Conservation (phyloP, 2,329 filamentous ascomycete genomes). For the Cercospora citrullina region DNA sequence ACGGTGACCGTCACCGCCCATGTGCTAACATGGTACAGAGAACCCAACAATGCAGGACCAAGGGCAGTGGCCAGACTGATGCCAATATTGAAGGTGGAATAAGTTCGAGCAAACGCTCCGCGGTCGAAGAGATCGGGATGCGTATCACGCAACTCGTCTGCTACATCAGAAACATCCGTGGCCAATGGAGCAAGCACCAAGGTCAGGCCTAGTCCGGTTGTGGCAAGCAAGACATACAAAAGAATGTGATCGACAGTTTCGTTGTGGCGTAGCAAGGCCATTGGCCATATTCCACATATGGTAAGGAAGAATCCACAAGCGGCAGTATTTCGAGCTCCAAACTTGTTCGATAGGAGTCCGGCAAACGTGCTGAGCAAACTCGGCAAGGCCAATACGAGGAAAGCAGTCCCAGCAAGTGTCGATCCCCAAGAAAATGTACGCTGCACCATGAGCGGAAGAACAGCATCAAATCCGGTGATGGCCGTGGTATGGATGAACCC, state of each 20-base stretch:
- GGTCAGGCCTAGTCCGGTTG: background rate
- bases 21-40: background rate
- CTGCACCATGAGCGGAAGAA: background rate
- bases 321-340: background rate
- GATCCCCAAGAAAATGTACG: background rate
- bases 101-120: background rate
- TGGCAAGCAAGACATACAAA: background rate
- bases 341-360: background rate
- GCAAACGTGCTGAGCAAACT: background rate
- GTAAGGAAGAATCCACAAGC: background rate
- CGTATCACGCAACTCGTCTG: background rate
- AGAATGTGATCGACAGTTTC: background rate
- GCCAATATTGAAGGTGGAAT: background rate
- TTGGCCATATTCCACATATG: background rate
- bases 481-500: background rate
- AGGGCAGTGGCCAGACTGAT: background rate
- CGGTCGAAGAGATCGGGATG: background rate
- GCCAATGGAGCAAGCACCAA: background rate
- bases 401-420: background rate
- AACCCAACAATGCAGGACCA: background rate
- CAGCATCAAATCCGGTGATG: background rate
- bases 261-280: background rate
- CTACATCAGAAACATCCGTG: background rate
- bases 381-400: background rate
- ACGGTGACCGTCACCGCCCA: background rate